Base-by-base conservation (phyloP, 108 stramenopile species). In the Conticribra weissflogii region DNA sequence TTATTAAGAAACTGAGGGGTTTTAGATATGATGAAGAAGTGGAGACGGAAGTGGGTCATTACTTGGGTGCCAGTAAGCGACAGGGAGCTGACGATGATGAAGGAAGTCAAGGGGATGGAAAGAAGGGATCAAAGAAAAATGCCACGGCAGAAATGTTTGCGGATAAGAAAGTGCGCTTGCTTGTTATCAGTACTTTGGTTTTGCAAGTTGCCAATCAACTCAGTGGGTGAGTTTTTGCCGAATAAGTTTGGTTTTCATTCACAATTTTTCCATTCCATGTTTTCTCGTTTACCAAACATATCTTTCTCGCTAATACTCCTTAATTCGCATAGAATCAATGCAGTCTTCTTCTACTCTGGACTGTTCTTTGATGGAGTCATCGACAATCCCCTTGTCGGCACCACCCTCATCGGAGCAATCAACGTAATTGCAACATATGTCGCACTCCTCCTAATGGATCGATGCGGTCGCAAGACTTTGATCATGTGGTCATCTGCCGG, bases 301-400 rank as follows among this genome's bases (percentile, higher is more conserved):
- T 61, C 2, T 32, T 24, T 16, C 22, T 21, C 33, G 19, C 18
- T n/a, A 32, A 14, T 14, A 36, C 32, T 3, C 31, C 31, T 32
- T 25, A 16, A 9, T 15, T 34, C 23, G 3, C 17, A 12, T 54
- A 74, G 72, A 44, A 98, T 99, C 83, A 98, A 99, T 81, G 98
- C 97, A 3, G 96, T 99, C 53, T 99, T 99, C 71, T 98, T 96
- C 84, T 99, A 98, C 87, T 97, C 96, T n/a, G 95, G 89, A 21
- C 81, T 88, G 16, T 97, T 99, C 84, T 97, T 98, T 67, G 91
- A 96, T 21, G 96, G 95, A 18, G 87, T 96, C 47, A 90, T 97
- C 52, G 88, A 87, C 70, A 83, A 96, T 83, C 97, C 97, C 23
- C 75, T 96, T 48, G 82, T 97, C 15, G 97, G 93, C 56, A 97